Percentiles rank a stretch among this genome's conserved stretches.
phyloP scores from a whole-genome alignment of 2,329 filamentous ascomycete species.

The Sporothrix dimorphospora region DNA sequence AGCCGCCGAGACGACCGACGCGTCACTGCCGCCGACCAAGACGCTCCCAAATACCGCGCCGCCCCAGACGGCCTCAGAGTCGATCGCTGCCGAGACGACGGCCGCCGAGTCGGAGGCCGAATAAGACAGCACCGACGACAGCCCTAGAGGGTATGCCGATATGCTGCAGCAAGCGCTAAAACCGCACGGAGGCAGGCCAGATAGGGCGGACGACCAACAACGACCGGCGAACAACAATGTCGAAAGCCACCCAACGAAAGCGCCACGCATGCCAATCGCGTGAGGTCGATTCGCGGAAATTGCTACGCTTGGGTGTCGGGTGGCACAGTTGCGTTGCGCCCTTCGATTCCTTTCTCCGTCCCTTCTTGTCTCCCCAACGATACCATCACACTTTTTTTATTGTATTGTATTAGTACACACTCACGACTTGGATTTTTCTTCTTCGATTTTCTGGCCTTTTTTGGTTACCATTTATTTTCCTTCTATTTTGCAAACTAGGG shows the following conservation, averaged over 20 bases:
- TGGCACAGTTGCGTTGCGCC: not conserved
- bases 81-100: not conserved
- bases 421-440: slow-evolving; percentile 14
- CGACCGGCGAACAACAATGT: not conserved
- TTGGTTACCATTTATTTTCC: slow-evolving; percentile 9
- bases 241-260: not conserved
- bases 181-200: too few relatives aligned
- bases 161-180: too few relatives aligned
- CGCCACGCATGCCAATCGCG: not conserved
- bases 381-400: slow-evolving; percentile 13
- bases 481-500: not conserved
- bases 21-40: not conserved
- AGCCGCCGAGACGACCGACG: slow-evolving; percentile 1
- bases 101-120: not conserved
- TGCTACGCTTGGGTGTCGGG: not conserved
- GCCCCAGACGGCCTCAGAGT: not conserved
- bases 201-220: not conserved
- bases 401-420: slow-evolving; percentile 26
- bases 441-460: not conserved
- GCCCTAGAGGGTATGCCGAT: not conserved
- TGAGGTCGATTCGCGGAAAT: not conserved
- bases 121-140: not conserved
- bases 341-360: not conserved
- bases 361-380: not conserved
- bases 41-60: not conserved